These are phyloP conservation scores for Cicer bijugum DNA, from an alignment of 306 rosid species.

Conservation along the genomic window DNA sequence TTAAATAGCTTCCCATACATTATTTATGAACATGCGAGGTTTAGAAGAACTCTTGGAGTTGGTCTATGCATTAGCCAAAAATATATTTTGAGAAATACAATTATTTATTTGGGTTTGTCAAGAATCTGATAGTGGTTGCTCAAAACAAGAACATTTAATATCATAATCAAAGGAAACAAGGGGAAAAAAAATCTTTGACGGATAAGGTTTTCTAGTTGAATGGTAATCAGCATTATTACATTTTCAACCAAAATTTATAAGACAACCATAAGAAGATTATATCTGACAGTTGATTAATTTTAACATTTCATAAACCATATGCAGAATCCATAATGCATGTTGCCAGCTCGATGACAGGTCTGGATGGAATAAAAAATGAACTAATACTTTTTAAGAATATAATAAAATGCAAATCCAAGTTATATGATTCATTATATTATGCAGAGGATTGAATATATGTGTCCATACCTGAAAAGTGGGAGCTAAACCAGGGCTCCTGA, in stretches of 20 bases:
- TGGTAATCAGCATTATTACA: neutral
- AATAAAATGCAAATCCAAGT: conserved; percentile 26
- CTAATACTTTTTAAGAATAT: conserved; percentile 31
- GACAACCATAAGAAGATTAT: neutral
- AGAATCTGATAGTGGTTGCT: conserved; percentile 14
- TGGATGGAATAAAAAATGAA: conserved; percentile 21
- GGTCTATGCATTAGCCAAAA: conserved; percentile 16
- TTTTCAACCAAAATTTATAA: neutral
- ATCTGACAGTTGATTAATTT: conserved; percentile 2
- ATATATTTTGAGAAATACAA: neutral
- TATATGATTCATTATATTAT: conserved; percentile 24
- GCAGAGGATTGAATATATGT: conserved; percentile 22
- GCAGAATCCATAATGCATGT: conserved; percentile 25
- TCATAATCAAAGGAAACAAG: conserved; percentile 13
- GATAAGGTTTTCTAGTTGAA: conserved; percentile 22
- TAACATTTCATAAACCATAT: conserved; percentile 16
- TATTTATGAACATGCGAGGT: conserved; percentile 14
- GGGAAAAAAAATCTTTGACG: neutral
- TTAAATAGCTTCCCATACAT: neutral
- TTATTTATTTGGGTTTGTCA: conserved; percentile 26
- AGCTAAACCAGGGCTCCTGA: conserved; percentile 96
- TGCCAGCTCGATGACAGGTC: conserved; percentile 17
- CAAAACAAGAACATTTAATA: conserved; percentile 3
- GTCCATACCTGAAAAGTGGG: conserved; percentile 86
- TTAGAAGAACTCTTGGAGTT: conserved; percentile 27